Conservation (phyloP, 1,139 yeast species). For the Candida sojae region DNA sequence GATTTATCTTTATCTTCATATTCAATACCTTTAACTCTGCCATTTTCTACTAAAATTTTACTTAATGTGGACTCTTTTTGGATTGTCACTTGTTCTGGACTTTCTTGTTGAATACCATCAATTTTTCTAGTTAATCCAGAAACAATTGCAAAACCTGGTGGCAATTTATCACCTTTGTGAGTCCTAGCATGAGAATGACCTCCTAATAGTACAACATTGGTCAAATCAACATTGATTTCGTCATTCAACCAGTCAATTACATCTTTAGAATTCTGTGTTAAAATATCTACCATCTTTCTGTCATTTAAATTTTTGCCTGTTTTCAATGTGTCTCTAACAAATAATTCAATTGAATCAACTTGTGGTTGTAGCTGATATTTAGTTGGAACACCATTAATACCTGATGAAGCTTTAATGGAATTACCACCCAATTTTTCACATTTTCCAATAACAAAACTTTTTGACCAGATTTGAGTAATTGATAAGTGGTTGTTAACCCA, state of each 20-base stretch:
- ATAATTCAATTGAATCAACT: slow-evolving; percentile 26
- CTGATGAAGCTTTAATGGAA: slow-evolving; percentile 42
- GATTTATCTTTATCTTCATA: slow-evolving; percentile 13
- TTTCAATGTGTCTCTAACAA: slow-evolving; percentile 28
- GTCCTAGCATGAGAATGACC: slow-evolving; percentile 42
- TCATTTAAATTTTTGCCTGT: slow-evolving; percentile 34
- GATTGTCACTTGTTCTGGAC: slow-evolving; percentile 20
- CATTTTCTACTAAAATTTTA: slow-evolving; percentile 17
- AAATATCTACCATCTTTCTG: slow-evolving; percentile 23
- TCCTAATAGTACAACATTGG: slow-evolving; percentile 31
- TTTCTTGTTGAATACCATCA: slow-evolving; percentile 14
- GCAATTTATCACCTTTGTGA: slow-evolving; percentile 35
- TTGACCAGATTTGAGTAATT: slow-evolving; percentile 24
- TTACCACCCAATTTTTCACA: slow-evolving; percentile 36
- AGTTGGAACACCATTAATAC: slow-evolving; percentile 42
- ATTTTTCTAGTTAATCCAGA: slow-evolving; percentile 25
- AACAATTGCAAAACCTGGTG: slow-evolving; percentile 41
- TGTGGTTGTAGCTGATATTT: slow-evolving; percentile 21
- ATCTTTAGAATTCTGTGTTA: slow-evolving; percentile 25
- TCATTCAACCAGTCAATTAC: slow-evolving; percentile 36
- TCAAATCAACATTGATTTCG: slow-evolving; percentile 27
- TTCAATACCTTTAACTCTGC: slow-evolving; percentile 25
- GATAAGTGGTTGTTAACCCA: slow-evolving; percentile 34
- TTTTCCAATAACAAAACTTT: slow-evolving; percentile 32
- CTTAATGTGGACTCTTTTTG: slow-evolving; percentile 22